Evolutionary conservation across 2,329 filamentous ascomycete genomes (phyloP).

Genomic region (Penicillium sp.): DNA sequence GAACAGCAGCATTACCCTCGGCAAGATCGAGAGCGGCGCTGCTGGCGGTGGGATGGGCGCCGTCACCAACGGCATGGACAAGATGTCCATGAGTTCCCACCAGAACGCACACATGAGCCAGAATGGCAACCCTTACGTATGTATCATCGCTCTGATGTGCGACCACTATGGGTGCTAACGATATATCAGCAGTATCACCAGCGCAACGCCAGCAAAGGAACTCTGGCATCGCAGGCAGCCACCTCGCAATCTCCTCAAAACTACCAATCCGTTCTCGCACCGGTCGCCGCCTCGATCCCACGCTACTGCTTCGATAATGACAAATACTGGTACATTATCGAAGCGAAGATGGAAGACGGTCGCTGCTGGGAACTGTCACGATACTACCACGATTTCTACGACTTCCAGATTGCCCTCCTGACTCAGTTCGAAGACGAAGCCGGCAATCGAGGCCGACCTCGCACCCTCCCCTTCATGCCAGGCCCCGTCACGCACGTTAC

Average conservation of each 20-base stretch:
- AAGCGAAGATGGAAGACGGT: conserved; percentile 85
- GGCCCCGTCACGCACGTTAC: conserved; percentile 97
- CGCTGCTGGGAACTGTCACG: conserved; percentile 89
- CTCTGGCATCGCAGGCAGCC: conserved; percentile 28
- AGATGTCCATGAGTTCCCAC: conserved; percentile 69
- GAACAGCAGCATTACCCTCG: conserved; percentile 95
- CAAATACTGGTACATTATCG: conserved; percentile 98
- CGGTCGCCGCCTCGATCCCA: conserved; percentile 79
- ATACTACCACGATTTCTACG: conserved; percentile 98
- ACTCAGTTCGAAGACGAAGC: conserved; percentile 90
- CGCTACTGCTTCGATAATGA: conserved; percentile 95
- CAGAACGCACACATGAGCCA: conserved; percentile 50
- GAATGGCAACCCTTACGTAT: conserved; percentile 52
- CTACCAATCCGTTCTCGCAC: conserved; percentile 62
- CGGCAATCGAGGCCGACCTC: conserved; percentile 76
- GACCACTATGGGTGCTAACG: neutral
- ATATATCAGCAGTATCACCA: conserved; percentile 36
- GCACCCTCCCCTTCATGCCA: conserved; percentile 93
- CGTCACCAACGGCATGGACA: conserved; percentile 69
- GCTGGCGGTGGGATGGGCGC: conserved; percentile 46
- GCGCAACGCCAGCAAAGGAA: conserved; percentile 39
- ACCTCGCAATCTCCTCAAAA: conserved; percentile 45
- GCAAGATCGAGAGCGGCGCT: conserved; percentile 68
- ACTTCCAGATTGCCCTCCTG: conserved; percentile 93
- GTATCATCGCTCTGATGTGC: conserved; percentile 21